Base-by-base conservation (phyloP, 2,329 filamentous ascomycete species). In the Sphaerulina musiva region DNA sequence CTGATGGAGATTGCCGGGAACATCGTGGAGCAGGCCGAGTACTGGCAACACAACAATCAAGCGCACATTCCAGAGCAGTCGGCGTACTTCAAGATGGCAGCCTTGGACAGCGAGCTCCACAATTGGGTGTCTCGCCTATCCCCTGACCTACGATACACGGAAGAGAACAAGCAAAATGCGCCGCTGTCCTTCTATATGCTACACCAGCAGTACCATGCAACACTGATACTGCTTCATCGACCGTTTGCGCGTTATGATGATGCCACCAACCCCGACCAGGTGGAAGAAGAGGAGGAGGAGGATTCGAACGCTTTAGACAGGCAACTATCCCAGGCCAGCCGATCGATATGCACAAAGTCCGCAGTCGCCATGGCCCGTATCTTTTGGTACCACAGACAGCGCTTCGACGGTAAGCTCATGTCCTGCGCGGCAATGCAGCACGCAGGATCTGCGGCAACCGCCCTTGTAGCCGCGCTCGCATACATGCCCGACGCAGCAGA, bases 1-100 rank as follows among this genome's bases (percentile, higher is more conserved):
- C 52, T 64, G 10, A 64, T 64, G 62, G 61, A 63, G 43, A 62
- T 64, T 38, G 62, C 59, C 10, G 62, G 62, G 9, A 63, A 64
- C 52, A 63, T 64, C 32, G 62, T 63, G 4, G 62, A 64, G 50
- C 57, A 59, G 32, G 54, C 61, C 7, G 60, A 64, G 34, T 62
- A 62, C 47, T 54, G 59, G 8, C 57, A 56, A 29, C 46, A 54
- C 6, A 46, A 57, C 39, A 54, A 58, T 12, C 53, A 48, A 4
- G 34, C 32, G 6, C 49, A 57, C 7, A 53, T 45, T 11, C 61
- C 61, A 2, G 62, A 64, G 31, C 62, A 64, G 45, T 55, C 62
- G 23, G 61, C 62, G 2, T 64, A 63, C 40, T 59, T 62, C 53
- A 62, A 61, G 34, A 64, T 63, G 62, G 60, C 59, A 5, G 56